phyloP scores from a whole-genome alignment of 371 early-diverging fungal genomes.

The Lichtheimia ramosa region DNA sequence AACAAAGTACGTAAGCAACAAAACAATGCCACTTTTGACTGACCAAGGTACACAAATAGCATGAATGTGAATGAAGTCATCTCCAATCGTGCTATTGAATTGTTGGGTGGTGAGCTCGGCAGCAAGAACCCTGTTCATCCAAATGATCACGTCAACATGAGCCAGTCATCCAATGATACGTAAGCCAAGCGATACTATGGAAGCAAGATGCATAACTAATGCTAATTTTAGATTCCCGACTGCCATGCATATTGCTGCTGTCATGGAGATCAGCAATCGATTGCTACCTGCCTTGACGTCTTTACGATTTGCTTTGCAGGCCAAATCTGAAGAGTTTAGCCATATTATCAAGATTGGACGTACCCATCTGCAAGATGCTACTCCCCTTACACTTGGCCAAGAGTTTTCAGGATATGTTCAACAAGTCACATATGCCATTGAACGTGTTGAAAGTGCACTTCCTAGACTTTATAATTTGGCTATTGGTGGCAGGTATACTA shows the following conservation, averaged over 20 bases:
- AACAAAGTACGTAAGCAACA: conserved; percentile 68
- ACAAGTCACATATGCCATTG: conserved; percentile 75
- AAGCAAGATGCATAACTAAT: background rate
- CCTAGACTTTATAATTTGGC: conserved; percentile 79
- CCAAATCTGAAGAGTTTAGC: conserved; percentile 65
- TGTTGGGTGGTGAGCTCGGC: conserved; percentile 82
- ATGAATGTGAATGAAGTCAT: conserved; percentile 90
- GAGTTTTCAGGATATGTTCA: conserved; percentile 89
- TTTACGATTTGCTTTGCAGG: conserved; percentile 66
- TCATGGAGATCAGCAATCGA: conserved; percentile 65
- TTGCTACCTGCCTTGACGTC: conserved; percentile 72
- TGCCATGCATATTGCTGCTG: conserved; percentile 89
- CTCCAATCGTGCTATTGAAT: conserved; percentile 88
- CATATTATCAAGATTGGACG: conserved; percentile 89
- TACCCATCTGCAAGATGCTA: conserved; percentile 88
- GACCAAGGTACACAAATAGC: conserved; percentile 12
- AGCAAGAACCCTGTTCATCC: conserved; percentile 85
- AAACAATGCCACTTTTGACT: background rate
- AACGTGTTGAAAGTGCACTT: conserved; percentile 70
- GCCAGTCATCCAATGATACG: conserved; percentile 90
- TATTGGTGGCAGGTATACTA: conserved; percentile 73
- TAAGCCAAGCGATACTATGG: conserved; percentile 15
- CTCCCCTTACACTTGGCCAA: conserved; percentile 85
- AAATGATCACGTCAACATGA: conserved; percentile 91
- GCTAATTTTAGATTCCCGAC: conserved; percentile 74